Evolutionary conservation across 2,329 filamentous ascomycete genomes (phyloP).

Genomic region (Salinomyces thailandicus): DNA sequence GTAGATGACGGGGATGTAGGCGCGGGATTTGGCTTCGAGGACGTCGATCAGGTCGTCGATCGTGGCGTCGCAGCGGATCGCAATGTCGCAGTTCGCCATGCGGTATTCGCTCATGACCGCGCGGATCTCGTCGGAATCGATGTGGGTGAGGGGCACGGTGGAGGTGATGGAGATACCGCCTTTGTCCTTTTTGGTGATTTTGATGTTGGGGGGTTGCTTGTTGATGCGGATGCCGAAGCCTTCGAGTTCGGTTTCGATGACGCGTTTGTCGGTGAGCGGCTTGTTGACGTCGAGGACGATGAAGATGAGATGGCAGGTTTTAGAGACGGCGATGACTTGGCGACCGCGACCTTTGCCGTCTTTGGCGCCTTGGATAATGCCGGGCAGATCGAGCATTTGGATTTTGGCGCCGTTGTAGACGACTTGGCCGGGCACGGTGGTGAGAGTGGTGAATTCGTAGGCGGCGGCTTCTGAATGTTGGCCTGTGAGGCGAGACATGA

Average conservation of each 20-base stretch:
- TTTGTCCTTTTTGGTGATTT: constrained; percentile 99
- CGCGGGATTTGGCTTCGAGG: constrained; percentile 84
- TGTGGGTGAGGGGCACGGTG: constrained; percentile 83
- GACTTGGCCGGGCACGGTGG: constrained; percentile 92
- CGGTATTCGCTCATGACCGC: constrained; percentile 96
- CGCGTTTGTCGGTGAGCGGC: constrained; percentile 87
- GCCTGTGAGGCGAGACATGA: constrained; percentile 89
- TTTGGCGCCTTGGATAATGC: constrained; percentile 98
- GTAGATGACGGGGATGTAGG: constrained; percentile 98
- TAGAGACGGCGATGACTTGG: constrained; percentile 96
- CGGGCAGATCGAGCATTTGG: constrained; percentile 95
- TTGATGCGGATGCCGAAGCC: constrained; percentile 97
- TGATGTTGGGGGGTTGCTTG: constrained; percentile 92
- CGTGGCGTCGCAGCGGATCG: constrained; percentile 94
- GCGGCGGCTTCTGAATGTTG: constrained; percentile 95
- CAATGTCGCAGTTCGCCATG: constrained; percentile 92
- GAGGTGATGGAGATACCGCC: constrained; percentile 93
- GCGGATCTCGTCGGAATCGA: constrained; percentile 92
- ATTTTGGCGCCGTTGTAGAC: constrained; percentile 94
- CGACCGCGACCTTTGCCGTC: constrained; percentile 95
- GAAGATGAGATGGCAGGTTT: constrained; percentile 97
- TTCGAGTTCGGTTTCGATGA: constrained; percentile 91
- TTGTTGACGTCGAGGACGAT: constrained; percentile 99
- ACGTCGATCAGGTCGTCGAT: constrained; percentile 95
- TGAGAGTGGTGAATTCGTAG: constrained; percentile 97